Evolutionary conservation across 768 basidiomycete genomes (phyloP).

Genomic region (Wakefieldia striispora): DNA sequence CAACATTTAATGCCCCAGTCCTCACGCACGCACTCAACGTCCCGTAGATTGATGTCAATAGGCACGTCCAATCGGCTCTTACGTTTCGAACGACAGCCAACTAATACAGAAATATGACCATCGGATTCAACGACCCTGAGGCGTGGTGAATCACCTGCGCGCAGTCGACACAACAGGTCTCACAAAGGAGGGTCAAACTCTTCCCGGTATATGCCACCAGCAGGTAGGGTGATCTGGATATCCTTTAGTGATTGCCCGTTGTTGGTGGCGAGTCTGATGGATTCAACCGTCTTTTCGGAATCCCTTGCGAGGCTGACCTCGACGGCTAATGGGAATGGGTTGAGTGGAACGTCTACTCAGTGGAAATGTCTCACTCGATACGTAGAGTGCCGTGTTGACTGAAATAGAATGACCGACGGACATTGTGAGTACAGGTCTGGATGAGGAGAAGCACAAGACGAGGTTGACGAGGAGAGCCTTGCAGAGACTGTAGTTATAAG

Average conservation of each 20-base stretch:
- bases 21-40: background rate
- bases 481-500: too few relatives aligned
- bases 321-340: background rate
- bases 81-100: background rate
- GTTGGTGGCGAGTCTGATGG: slow-evolving; percentile 1
- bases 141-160: background rate
- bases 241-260: background rate
- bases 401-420: too few relatives aligned
- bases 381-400: background rate
- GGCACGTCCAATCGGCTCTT: background rate
- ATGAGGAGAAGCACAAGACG: too few relatives aligned
- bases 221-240: background rate
- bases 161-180: background rate
- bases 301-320: slow-evolving; percentile 2
- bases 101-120: background rate
- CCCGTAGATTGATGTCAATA: too few relatives aligned
- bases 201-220: background rate
- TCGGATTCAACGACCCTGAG: slow-evolving; percentile 2
- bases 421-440: too few relatives aligned
- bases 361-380: slow-evolving; percentile 4
- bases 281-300: slow-evolving; percentile 7
- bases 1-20: slow-evolving; percentile 2
- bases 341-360: too few relatives aligned
- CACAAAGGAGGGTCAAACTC: too few relatives aligned
- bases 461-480: too few relatives aligned